Percentiles rank a stretch among this genome's conserved stretches.
These are phyloP conservation scores for Zarea fungicola DNA, from an alignment of 2,329 filamentous ascomycete genomes.

Conservation along the genomic window DNA sequence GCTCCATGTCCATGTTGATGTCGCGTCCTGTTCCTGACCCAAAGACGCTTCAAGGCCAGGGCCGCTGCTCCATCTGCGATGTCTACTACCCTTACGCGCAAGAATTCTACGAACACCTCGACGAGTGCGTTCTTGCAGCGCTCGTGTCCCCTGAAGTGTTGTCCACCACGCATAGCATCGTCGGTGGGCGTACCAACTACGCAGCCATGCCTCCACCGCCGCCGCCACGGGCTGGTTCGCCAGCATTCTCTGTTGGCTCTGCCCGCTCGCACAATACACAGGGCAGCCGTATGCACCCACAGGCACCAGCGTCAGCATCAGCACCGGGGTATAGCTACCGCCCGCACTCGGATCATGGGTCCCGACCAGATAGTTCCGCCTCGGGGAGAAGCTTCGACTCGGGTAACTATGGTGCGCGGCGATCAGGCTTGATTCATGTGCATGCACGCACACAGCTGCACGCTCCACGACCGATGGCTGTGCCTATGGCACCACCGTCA, in stretches of 20 bases:
- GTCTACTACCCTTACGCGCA: constrained; percentile 77
- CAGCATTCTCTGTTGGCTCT: constrained; percentile 1
- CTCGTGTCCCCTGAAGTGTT: constrained; percentile 39
- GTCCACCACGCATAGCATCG: not conserved
- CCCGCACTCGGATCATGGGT: constrained; percentile 2
- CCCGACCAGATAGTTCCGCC: constrained; percentile 2
- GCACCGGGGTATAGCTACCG: constrained; percentile 5
- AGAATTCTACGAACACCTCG: constrained; percentile 96
- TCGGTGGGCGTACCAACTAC: not conserved
- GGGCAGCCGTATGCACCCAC: constrained; percentile 1
- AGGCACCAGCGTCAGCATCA: not conserved
- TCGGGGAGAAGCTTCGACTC: constrained; percentile 8
- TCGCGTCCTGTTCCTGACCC: constrained; percentile 8
- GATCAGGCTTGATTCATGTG: constrained; percentile 7
- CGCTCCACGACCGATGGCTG: constrained; percentile 8
- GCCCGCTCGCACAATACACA: constrained; percentile 1
- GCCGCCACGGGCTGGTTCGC: not conserved
- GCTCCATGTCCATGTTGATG: not conserved
- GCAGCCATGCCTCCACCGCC: constrained; percentile 9
- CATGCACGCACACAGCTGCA: constrained; percentile 11
- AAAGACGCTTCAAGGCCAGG: constrained; percentile 9
- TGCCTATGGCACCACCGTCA: constrained; percentile 5
- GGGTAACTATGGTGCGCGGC: not conserved
- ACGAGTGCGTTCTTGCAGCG: constrained; percentile 57
- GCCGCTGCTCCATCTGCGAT: constrained; percentile 82